Percentiles rank a stretch among this genome's conserved stretches.
Conservation (phyloP, 2,329 filamentous ascomycete species). For the Endoconidiophora laricicola region DNA sequence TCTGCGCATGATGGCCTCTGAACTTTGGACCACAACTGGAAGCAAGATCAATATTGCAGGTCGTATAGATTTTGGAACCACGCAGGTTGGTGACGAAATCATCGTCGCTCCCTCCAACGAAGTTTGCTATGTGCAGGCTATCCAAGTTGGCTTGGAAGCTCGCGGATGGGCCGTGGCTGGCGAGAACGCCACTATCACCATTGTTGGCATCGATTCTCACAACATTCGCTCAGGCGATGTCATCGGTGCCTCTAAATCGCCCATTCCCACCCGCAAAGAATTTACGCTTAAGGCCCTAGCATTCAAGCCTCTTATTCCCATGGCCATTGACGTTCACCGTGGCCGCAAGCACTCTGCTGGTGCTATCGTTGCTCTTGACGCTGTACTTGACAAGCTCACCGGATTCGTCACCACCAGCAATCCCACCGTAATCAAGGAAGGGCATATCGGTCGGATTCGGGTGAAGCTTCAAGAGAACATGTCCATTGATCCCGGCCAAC, state of each 20-base stretch:
- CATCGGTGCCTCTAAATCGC: constrained; percentile 51
- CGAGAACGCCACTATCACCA: constrained; percentile 71
- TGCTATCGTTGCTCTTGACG: constrained; percentile 53
- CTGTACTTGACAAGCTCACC: constrained; percentile 60
- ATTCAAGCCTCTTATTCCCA: constrained; percentile 78
- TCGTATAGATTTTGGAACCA: constrained; percentile 64
- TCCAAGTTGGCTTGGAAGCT: constrained; percentile 57
- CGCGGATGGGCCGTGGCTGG: constrained; percentile 86
- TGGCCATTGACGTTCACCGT: constrained; percentile 75
- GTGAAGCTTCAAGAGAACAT: constrained; percentile 59
- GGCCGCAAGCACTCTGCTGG: constrained; percentile 69
- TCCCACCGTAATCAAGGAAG: constrained; percentile 69
- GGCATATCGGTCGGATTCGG: constrained; percentile 56
- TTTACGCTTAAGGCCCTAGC: constrained; percentile 77
- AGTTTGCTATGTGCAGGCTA: constrained; percentile 61
- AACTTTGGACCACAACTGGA: constrained; percentile 65
- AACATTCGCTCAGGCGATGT: constrained; percentile 76
- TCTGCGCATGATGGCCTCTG: constrained; percentile 70
- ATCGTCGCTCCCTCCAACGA: constrained; percentile 69
- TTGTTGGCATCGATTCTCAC: constrained; percentile 68
- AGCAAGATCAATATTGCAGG: constrained; percentile 76
- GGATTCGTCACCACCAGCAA: constrained; percentile 67
- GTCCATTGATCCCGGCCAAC: constrained; percentile 62
- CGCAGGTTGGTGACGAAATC: constrained; percentile 72
- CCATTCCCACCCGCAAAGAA: constrained; percentile 52